These are phyloP conservation scores for Huntiella savannae DNA, from an alignment of 2,329 filamentous ascomycete genomes.

Conservation along the genomic window DNA sequence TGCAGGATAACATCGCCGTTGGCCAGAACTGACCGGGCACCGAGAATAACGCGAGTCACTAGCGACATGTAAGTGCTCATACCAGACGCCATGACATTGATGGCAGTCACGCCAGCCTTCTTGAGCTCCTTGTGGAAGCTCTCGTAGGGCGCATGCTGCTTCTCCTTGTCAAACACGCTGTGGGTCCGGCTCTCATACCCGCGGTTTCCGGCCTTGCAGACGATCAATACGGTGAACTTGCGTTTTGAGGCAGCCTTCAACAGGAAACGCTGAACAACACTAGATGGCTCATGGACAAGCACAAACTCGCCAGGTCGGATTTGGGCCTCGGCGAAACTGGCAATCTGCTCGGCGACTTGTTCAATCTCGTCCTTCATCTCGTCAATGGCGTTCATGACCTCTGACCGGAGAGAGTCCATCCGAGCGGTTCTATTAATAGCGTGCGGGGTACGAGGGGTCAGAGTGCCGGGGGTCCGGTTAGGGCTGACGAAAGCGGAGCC, in stretches of 20 bases:
- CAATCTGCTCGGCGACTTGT: conserved; percentile 84
- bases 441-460: conserved; percentile 27
- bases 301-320: conserved; percentile 89
- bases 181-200: conserved; percentile 18
- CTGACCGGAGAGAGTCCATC: conserved; percentile 58
- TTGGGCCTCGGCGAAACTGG: conserved; percentile 70
- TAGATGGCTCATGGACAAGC: conserved; percentile 69
- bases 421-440: conserved; percentile 13
- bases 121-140: conserved; percentile 60
- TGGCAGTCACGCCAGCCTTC: conserved; percentile 59
- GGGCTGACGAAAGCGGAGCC: conserved; percentile 42
- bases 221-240: conserved; percentile 79
- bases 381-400: conserved; percentile 83
- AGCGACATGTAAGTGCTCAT: conserved; percentile 87
- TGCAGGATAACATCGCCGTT: conserved; percentile 76
- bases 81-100: conserved; percentile 67
- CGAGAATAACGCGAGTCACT: conserved; percentile 86
- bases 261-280: conserved; percentile 77
- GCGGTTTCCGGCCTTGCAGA: conserved; percentile 35
- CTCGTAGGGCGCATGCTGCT: conserved; percentile 21
- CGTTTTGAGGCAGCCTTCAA: conserved; percentile 73
- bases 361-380: conserved; percentile 93
- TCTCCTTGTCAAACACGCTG: conserved; percentile 2
- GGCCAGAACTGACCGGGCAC: conserved; percentile 69
- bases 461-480: conserved; percentile 27